Percentiles rank a stretch among this genome's conserved stretches.
phyloP scores from a whole-genome alignment of 2,329 filamentous ascomycete genomes.

The Penicillium sp. region DNA sequence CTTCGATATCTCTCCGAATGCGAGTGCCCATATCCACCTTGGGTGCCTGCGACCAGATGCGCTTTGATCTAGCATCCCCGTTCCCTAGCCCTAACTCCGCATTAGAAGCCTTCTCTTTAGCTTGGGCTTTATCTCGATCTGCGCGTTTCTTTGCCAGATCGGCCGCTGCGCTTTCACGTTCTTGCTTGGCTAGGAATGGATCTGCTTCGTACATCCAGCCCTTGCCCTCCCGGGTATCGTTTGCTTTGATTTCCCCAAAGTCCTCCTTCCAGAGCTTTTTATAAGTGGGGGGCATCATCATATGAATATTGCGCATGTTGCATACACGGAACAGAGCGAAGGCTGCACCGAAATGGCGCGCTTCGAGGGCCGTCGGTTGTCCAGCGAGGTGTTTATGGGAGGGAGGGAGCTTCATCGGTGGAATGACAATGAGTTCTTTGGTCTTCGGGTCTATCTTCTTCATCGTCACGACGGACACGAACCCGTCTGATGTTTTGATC shows the following conservation, averaged over 20 bases:
- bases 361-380: constrained; percentile 81
- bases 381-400: constrained; percentile 74
- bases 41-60: constrained; percentile 78
- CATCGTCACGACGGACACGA: constrained; percentile 79
- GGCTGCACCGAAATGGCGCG: constrained; percentile 87
- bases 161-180: constrained; percentile 76
- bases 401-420: constrained; percentile 78
- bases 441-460: constrained; percentile 77
- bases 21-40: constrained; percentile 91
- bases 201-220: constrained; percentile 95
- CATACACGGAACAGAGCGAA: constrained; percentile 90
- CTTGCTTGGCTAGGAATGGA: constrained; percentile 79
- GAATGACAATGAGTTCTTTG: constrained; percentile 70
- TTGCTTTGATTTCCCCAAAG: constrained; percentile 78
- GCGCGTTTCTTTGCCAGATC: constrained; percentile 76
- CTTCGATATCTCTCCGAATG: constrained; percentile 77
- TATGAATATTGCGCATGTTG: constrained; percentile 94
- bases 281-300: constrained; percentile 89
- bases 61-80: constrained; percentile 56
- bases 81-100: constrained; percentile 54
- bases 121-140: constrained; percentile 64
- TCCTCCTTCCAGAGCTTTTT: constrained; percentile 86
- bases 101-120: constrained; percentile 66
- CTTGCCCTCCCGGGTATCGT: constrained; percentile 74
- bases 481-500: constrained; percentile 71